phyloP scores from a whole-genome alignment of 306 rosid species.

The Sophora flavescens region DNA sequence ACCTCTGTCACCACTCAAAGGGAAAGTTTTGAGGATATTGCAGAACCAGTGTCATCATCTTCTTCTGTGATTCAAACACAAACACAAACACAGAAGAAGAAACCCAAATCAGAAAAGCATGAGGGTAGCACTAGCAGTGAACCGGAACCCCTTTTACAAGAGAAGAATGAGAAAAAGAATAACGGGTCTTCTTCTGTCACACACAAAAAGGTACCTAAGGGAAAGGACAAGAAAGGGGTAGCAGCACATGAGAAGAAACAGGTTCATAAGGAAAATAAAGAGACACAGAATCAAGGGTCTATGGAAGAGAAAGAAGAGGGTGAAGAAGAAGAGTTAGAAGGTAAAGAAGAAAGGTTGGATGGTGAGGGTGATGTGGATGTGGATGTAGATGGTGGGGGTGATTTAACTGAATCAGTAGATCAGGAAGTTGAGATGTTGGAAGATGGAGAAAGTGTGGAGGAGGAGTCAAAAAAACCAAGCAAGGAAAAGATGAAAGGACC shows the following conservation, averaged over 20 bases:
- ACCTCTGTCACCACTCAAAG: slow-evolving; percentile 69
- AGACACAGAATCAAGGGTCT: slow-evolving; percentile 38
- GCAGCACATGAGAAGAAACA: slow-evolving; percentile 51
- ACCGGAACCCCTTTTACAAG: not conserved
- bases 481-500: slow-evolving; percentile 72
- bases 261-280: slow-evolving; percentile 52
- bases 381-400: slow-evolving; percentile 49
- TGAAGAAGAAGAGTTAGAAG: slow-evolving; percentile 61
- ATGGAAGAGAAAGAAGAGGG: slow-evolving; percentile 54
- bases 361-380: slow-evolving; percentile 45
- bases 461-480: slow-evolving; percentile 55
- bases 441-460: slow-evolving; percentile 57
- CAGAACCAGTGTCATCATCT: slow-evolving; percentile 60
- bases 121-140: not conserved
- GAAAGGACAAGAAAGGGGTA: slow-evolving; percentile 47
- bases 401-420: slow-evolving; percentile 59
- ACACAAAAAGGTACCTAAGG: slow-evolving; percentile 49
- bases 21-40: slow-evolving; percentile 90
- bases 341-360: slow-evolving; percentile 54
- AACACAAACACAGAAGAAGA: not conserved
- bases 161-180: slow-evolving; percentile 48
- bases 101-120: slow-evolving; percentile 43
- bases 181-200: slow-evolving; percentile 49
- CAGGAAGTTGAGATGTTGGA: slow-evolving; percentile 61
- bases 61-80: slow-evolving; percentile 45